These are phyloP conservation scores for Cucurbita ficifolia DNA, from an alignment of 306 rosid genomes.

Conservation along the genomic window DNA sequence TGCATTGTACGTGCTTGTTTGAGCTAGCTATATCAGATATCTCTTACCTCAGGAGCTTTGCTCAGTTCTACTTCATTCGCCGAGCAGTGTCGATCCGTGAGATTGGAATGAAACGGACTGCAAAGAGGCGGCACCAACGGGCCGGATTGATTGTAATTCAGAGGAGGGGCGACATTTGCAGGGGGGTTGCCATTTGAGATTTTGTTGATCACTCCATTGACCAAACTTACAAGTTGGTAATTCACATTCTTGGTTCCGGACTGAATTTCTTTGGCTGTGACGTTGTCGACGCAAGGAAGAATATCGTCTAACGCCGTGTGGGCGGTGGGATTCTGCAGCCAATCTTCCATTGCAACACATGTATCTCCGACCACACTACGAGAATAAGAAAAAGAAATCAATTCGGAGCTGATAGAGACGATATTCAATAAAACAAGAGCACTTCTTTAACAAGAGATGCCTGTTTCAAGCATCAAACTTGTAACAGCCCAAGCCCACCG, in stretches of 20 bases:
- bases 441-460: background rate
- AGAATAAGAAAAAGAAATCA: conserved; percentile 5
- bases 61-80: conserved; percentile 31
- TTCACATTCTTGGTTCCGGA: conserved; percentile 2
- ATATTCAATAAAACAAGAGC: background rate
- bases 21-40: background rate
- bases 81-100: conserved; percentile 22
- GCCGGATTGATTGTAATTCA: conserved; percentile 55
- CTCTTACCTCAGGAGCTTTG: conserved; percentile 30
- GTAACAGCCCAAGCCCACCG: too few species aligned
- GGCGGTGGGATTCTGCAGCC: conserved; percentile 55
- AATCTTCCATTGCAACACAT: conserved; percentile 76
- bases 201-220: conserved; percentile 5
- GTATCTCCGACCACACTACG: conserved; percentile 55
- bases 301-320: conserved; percentile 13
- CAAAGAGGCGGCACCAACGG: conserved; percentile 46
- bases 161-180: conserved; percentile 8
- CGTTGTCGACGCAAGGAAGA: conserved; percentile 11
- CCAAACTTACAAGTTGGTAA: conserved; percentile 1
- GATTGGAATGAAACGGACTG: conserved; percentile 35
- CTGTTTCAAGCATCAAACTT: background rate
- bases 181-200: conserved; percentile 13
- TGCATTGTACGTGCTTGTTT: background rate
- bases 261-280: conserved; percentile 7
- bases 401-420: background rate